Evolutionary conservation across 192 early-diverging fungal species (phyloP).

Genomic region (Ambispora gerdemannii): DNA sequence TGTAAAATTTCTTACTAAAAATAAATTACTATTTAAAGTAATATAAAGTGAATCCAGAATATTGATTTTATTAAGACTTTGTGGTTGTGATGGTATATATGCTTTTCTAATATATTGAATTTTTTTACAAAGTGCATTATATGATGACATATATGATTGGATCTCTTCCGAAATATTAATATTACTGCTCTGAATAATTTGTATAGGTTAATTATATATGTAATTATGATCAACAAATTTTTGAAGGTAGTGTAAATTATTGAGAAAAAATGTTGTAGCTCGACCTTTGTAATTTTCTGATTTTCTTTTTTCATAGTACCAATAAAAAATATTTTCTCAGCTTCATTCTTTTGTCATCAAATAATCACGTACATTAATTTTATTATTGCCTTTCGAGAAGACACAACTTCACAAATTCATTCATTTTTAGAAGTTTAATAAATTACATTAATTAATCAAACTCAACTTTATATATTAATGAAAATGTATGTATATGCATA

Average conservation of each 20-base stretch:
- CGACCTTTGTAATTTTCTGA: background rate
- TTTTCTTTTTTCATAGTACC: constrained; percentile 3
- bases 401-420: too few species aligned
- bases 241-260: background rate
- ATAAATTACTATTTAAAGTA: background rate
- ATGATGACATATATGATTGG: too few species aligned
- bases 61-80: background rate
- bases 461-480: too few species aligned
- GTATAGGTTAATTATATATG: too few species aligned
- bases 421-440: too few species aligned
- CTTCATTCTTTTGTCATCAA: too few species aligned
- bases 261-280: background rate
- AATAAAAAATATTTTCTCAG: background rate
- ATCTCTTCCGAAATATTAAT: background rate
- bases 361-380: too few species aligned
- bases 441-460: too few species aligned
- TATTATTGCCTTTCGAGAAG: too few species aligned
- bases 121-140: background rate
- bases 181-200: background rate
- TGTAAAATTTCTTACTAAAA: background rate
- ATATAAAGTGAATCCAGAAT: background rate
- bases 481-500: too few species aligned
- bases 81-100: background rate
- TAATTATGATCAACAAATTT: background rate
- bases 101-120: background rate